Conservation (phyloP, 305 asterid species). For the Fraxinus xanthoxyloides region DNA sequence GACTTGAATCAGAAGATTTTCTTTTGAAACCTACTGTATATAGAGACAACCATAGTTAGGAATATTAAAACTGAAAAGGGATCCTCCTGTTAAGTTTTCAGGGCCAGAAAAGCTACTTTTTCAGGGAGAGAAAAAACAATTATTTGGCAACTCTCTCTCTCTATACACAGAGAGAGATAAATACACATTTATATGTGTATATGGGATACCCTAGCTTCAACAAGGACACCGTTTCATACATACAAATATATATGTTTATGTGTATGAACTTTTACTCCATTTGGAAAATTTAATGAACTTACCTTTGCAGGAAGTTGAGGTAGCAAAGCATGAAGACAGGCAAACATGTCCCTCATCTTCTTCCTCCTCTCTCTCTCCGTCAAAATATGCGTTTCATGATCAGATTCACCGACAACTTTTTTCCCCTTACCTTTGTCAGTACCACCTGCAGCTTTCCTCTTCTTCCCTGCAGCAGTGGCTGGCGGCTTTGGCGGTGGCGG, state of each 20-base stretch:
- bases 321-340: constrained; percentile 35
- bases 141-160: neutral
- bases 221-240: neutral
- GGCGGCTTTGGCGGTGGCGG: neutral
- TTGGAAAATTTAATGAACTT: neutral
- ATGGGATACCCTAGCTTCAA: neutral
- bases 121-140: neutral
- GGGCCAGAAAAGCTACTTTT: neutral
- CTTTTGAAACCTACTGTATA: constrained; percentile 18
- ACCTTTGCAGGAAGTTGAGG: constrained; percentile 47
- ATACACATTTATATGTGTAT: too few species aligned
- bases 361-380: constrained; percentile 48
- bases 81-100: neutral
- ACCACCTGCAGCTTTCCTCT: neutral
- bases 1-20: constrained; percentile 20
- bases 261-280: neutral
- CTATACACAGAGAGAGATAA: neutral
- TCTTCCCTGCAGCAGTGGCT: neutral
- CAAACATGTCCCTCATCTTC: constrained; percentile 43
- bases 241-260: too few species aligned
- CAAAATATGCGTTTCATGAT: constrained; percentile 33
- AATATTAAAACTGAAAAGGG: constrained; percentile 2
- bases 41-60: constrained; percentile 1
- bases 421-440: constrained; percentile 6
- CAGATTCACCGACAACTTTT: constrained; percentile 24